Evolutionary conservation across 2,329 filamentous ascomycete genomes (phyloP).

Genomic region (Colletotrichum sp.): DNA sequence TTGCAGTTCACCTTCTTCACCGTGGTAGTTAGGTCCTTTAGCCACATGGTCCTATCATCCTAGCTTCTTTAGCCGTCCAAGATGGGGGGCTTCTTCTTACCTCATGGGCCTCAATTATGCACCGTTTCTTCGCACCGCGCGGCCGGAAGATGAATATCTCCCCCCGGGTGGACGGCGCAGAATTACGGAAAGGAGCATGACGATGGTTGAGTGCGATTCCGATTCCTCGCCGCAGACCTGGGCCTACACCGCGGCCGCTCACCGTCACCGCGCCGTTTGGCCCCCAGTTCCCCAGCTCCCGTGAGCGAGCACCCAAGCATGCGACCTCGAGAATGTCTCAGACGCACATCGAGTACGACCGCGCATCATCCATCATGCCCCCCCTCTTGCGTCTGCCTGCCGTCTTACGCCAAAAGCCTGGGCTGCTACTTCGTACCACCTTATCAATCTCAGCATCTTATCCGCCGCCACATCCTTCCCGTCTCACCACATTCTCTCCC

Average conservation of each 20-base stretch:
- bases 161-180: background rate
- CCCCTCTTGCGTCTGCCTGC: background rate
- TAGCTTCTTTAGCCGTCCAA: background rate
- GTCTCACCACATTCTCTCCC: background rate
- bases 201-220: background rate
- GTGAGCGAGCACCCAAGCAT: slow-evolving; percentile 15
- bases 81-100: background rate
- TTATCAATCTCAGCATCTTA: background rate
- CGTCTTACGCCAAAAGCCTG: background rate
- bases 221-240: background rate
- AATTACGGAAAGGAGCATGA: background rate
- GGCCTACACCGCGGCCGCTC: background rate
- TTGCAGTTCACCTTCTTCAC: background rate
- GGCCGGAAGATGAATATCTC: background rate
- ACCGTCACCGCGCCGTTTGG: background rate
- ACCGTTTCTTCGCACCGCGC: background rate
- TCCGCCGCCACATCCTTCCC: background rate
- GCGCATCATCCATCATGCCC: background rate
- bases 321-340: slow-evolving; percentile 13
- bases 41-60: background rate
- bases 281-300: background rate
- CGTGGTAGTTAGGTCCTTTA: background rate
- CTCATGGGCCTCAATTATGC: background rate
- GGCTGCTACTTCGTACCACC: background rate
- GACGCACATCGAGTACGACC: background rate